Evolutionary conservation across 1,284 basidiomycete genomes (phyloP).

Genomic region (Tilletia walkeri): DNA sequence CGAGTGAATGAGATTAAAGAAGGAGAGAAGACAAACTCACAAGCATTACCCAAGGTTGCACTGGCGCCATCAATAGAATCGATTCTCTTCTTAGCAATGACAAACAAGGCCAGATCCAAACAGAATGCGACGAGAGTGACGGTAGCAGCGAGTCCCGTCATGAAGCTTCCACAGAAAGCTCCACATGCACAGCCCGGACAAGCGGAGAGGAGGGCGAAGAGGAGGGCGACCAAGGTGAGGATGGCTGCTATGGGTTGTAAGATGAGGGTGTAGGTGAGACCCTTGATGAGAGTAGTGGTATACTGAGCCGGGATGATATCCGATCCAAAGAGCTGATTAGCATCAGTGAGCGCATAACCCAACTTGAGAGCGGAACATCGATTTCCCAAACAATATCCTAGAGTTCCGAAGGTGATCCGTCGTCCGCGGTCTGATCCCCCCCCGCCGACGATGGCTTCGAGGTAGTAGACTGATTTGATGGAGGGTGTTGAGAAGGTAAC

Average conservation of each 20-base stretch:
- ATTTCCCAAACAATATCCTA: conserved; percentile 42
- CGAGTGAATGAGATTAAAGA: neutral
- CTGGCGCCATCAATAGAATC: conserved; percentile 37
- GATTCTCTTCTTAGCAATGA: conserved; percentile 49
- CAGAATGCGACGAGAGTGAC: conserved; percentile 44
- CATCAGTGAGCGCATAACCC: conserved; percentile 41
- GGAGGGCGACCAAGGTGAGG: conserved; percentile 34
- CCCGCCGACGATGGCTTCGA: conserved; percentile 38
- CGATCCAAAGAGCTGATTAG: conserved; percentile 45
- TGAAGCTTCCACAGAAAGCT: conserved; percentile 35
- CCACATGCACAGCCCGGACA: conserved; percentile 36
- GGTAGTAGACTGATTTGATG: conserved; percentile 47
- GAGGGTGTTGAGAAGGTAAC: conserved; percentile 46
- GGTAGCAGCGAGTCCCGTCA: conserved; percentile 38
- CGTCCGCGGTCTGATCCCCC: conserved; percentile 30
- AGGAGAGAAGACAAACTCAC: conserved; percentile 4
- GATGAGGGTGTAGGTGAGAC: conserved; percentile 47
- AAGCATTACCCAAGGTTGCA: conserved; percentile 32
- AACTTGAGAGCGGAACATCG: conserved; percentile 35
- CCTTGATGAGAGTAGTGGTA: conserved; percentile 40
- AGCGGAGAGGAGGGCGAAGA: conserved; percentile 42
- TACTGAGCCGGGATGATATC: conserved; percentile 33
- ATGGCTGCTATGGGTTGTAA: conserved; percentile 37
- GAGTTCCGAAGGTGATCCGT: conserved; percentile 32
- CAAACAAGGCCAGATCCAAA: conserved; percentile 47